These are phyloP conservation scores for Chamaenerion angustifolium DNA, from an alignment of 345 rosid genomes.

Conservation along the genomic window DNA sequence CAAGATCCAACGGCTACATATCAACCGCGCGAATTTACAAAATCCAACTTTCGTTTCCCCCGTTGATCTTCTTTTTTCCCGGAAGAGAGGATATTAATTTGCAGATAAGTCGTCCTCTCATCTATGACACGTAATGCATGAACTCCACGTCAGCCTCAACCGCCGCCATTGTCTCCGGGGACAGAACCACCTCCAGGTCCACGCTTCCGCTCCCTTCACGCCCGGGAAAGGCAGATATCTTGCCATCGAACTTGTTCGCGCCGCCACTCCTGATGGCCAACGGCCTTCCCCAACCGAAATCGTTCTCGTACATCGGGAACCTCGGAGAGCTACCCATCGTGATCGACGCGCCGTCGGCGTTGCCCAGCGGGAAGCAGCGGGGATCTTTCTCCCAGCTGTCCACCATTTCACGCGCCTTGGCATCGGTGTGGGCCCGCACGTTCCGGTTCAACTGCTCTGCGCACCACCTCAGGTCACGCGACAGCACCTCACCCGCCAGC, in stretches of 20 bases:
- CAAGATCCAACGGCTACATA: too few species aligned
- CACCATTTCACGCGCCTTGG: constrained; percentile 20
- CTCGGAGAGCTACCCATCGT: constrained; percentile 84
- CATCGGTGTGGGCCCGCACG: constrained; percentile 27
- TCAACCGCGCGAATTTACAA: too few species aligned
- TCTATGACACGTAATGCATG: constrained; percentile 4
- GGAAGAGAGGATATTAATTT: too few species aligned
- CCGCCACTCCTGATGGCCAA: constrained; percentile 55
- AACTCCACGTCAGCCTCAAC: constrained; percentile 5
- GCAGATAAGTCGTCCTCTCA: too few species aligned
- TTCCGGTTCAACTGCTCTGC: constrained; percentile 44
- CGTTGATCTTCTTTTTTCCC: too few species aligned
- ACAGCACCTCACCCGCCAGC: constrained; percentile 33
- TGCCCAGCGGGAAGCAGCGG: constrained; percentile 11
- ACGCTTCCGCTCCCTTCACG: constrained; percentile 55
- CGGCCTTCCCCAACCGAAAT: constrained; percentile 55
- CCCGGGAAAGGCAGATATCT: constrained; percentile 48
- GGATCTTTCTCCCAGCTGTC: constrained; percentile 27
- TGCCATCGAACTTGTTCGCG: constrained; percentile 59
- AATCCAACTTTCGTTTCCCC: too few species aligned
- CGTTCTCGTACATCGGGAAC: constrained; percentile 26
- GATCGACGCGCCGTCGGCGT: constrained; percentile 36
- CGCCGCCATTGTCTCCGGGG: constrained; percentile 28
- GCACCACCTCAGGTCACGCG: constrained; percentile 21
- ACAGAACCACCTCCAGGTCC: constrained; percentile 57